Conservation (phyloP, 306 rosid genomes). For the Lupinus albus region DNA sequence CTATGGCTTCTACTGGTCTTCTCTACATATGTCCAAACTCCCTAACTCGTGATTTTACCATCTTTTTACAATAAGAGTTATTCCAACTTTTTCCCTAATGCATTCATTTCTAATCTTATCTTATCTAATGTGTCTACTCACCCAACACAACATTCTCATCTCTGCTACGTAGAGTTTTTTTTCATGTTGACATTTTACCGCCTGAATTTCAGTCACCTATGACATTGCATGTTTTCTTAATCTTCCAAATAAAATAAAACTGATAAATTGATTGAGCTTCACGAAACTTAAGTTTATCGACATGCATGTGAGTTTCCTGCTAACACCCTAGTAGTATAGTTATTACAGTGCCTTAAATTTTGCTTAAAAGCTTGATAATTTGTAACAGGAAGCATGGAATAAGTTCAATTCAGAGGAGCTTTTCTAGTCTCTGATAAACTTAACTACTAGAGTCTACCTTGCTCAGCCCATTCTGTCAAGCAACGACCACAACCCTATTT, state of each 20-base stretch:
- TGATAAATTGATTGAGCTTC: not conserved
- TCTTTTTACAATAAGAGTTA: too few relatives aligned
- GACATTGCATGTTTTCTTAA: too few relatives aligned
- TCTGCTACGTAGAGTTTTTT: too few relatives aligned
- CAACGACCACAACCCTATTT: constrained; percentile 28
- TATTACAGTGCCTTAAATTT: constrained; percentile 11
- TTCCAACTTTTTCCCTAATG: too few relatives aligned
- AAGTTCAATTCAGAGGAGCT: constrained; percentile 98
- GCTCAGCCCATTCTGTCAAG: constrained; percentile 39
- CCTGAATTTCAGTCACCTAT: too few relatives aligned
- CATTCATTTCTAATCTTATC: too few relatives aligned
- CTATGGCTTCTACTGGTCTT: too few relatives aligned
- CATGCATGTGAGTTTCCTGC: not conserved
- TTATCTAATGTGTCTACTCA: too few relatives aligned
- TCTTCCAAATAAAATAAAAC: not conserved
- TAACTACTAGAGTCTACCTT: constrained; percentile 37
- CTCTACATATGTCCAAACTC: too few relatives aligned
- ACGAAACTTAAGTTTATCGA: not conserved
- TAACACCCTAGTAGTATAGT: not conserved
- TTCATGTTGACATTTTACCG: too few relatives aligned
- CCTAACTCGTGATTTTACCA: too few relatives aligned
- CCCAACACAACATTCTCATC: too few relatives aligned
- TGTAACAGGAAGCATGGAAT: constrained; percentile 91
- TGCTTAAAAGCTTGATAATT: constrained; percentile 37
- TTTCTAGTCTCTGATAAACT: constrained; percentile 54